Percentiles rank a stretch among this genome's conserved stretches.
Evolutionary conservation across 202 grass and related monocot genomes (phyloP).

Genomic region (Saccharum hybrid): DNA sequence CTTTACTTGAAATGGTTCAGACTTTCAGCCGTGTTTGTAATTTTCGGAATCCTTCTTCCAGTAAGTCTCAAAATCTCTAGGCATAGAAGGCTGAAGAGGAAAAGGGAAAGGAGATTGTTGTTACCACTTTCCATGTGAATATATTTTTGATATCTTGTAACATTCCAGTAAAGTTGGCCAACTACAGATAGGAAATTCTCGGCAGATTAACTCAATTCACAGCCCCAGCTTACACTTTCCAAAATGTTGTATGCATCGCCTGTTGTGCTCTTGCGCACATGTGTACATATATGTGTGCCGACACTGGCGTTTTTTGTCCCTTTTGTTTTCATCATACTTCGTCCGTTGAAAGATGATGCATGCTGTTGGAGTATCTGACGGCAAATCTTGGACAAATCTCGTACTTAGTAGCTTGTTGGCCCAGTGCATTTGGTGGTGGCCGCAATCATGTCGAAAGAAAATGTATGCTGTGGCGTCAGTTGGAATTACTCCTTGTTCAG

Average conservation of each 20-base stretch:
- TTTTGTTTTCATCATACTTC: constrained; percentile 3
- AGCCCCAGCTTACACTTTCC: neutral
- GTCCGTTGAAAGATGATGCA: constrained; percentile 19
- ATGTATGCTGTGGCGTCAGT: neutral
- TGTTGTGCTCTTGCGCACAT: constrained; percentile 26
- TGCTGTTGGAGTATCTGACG: constrained; percentile 25
- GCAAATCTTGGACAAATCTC: constrained; percentile 33
- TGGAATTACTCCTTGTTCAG: constrained; percentile 24
- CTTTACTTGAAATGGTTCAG: constrained; percentile 71
- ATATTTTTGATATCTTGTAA: constrained; percentile 61
- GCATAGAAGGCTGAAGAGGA: constrained; percentile 80
- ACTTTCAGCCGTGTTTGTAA: constrained; percentile 66
- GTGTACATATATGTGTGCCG: constrained; percentile 29
- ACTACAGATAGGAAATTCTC: constrained; percentile 51
- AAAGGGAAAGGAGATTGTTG: constrained; percentile 87
- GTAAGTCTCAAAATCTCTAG: constrained; percentile 83
- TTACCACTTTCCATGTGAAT: constrained; percentile 97
- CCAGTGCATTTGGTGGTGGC: constrained; percentile 38
- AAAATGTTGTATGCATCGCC: constrained; percentile 44
- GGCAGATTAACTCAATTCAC: constrained; percentile 35
- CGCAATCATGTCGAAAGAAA: constrained; percentile 37
- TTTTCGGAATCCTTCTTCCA: constrained; percentile 74
- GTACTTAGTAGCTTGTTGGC: neutral
- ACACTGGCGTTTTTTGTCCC: neutral
- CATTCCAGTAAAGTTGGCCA: constrained; percentile 54